Base-by-base conservation (phyloP, 1,284 basidiomycete genomes). In the Cystobasidium pallidum region DNA sequence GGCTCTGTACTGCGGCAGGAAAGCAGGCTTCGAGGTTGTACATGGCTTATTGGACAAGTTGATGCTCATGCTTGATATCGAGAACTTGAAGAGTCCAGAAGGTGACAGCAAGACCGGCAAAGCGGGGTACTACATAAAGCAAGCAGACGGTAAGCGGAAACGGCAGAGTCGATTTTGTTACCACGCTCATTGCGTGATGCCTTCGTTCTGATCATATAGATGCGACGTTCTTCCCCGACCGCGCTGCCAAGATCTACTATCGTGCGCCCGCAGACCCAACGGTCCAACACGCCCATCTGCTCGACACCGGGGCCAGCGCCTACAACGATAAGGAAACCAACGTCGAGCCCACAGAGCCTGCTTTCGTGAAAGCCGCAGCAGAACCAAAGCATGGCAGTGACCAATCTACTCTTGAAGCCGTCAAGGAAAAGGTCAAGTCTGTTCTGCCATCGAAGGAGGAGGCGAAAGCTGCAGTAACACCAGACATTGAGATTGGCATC, bases 21-120 rank as follows among this genome's bases (percentile, higher is more conserved):
- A 89, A 17, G 96, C 95, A 21, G 92, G 92, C 8, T 99, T 99
- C 81, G 96, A 99, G 84, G 87, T 96, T 75, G 90, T 96, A 11
- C 96, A 99, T 80, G 95, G 95, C 28, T 83, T 99, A 81, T 83
- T 99, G 75, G 94, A 98, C 81, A 85, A 94, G 59, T 85, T 92
- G 65, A 98, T 99, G 95, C 88, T 90, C 80, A 92, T 94, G 85
- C 84, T 99, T 28, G 92, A 93, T 75, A 86, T 99, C 55, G 90
- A 92, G 39, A 86, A 88, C 77, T 90, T 97, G 74, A 82, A 84
- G 54, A 86, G 83, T 73, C 82, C 81, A 34, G 87, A 89, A 19
- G 74, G 75, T 4, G 39, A 43, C 75, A 81, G 79, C 51, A 47
- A 49, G 21, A 83, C 86, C 72, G 86, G 86, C 19, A 80, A 83